Evolutionary conservation across 441 rosid genomes (phyloP).

Genomic region (Brassica balearica): DNA sequence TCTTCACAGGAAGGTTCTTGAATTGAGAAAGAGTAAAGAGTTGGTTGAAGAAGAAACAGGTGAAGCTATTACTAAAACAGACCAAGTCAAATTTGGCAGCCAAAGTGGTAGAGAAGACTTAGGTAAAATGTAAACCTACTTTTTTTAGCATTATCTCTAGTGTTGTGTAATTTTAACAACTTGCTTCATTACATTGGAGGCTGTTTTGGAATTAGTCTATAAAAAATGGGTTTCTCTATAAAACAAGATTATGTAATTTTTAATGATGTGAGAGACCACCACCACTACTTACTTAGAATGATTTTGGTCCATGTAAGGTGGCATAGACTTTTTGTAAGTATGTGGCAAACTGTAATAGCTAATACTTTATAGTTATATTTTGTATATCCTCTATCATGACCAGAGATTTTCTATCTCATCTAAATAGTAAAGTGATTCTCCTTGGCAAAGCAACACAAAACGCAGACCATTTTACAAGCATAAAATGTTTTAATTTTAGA

Average conservation of each 20-base stretch:
- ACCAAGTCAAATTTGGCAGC: slow-evolving; percentile 52
- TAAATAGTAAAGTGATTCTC: neutral
- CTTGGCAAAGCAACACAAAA: neutral
- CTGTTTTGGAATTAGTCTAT: slow-evolving; percentile 34
- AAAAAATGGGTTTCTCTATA: neutral
- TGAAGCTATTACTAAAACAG: slow-evolving; percentile 35
- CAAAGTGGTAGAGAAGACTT: slow-evolving; percentile 37
- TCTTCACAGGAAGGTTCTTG: slow-evolving; percentile 89
- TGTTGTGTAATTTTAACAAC: slow-evolving; percentile 41
- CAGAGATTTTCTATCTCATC: neutral
- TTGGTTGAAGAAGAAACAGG: slow-evolving; percentile 41
- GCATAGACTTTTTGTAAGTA: slow-evolving; percentile 27
- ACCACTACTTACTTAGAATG: slow-evolving; percentile 35
- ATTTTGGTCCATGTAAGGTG: slow-evolving; percentile 42
- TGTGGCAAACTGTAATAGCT: slow-evolving; percentile 7
- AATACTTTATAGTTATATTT: neutral
- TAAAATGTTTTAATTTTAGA: neutral
- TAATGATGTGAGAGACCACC: slow-evolving; percentile 39
- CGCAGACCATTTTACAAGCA: neutral
- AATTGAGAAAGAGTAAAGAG: slow-evolving; percentile 84
- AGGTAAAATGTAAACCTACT: slow-evolving; percentile 39
- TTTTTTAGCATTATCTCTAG: slow-evolving; percentile 42
- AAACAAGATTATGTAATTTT: slow-evolving; percentile 19
- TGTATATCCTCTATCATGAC: neutral
- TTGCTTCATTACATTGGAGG: slow-evolving; percentile 26